Conservation (phyloP, 1,139 yeast species). For the Saccharomyces hybrid region DNA sequence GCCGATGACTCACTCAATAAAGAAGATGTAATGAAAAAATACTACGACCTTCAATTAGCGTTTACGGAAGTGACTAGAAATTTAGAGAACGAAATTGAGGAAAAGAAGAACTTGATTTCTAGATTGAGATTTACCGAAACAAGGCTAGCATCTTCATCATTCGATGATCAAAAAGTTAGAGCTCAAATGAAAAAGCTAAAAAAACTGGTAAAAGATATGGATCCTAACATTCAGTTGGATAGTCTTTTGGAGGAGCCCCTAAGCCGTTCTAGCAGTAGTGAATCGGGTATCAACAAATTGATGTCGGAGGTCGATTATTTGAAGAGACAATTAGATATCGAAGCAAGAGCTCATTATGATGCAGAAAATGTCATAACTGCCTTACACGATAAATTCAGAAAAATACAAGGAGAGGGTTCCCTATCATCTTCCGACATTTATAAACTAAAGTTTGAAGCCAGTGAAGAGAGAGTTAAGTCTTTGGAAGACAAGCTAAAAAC, state of each 20-base stretch:
- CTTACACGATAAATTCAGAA: constrained; percentile 26
- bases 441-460: constrained; percentile 36
- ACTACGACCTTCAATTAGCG: constrained; percentile 44
- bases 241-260: constrained; percentile 21
- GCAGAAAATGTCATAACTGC: constrained; percentile 29
- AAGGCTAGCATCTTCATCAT: constrained; percentile 45
- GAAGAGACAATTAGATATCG: constrained; percentile 33
- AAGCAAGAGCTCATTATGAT: constrained; percentile 31
- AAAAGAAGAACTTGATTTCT: constrained; percentile 46
- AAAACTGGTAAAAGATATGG: constrained; percentile 18
- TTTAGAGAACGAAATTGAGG: constrained; percentile 46
- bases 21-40: constrained; percentile 38
- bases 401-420: constrained; percentile 27
- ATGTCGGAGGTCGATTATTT: constrained; percentile 35
- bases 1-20: constrained; percentile 5
- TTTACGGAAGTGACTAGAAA: constrained; percentile 47
- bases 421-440: constrained; percentile 25
- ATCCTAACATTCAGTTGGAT: constrained; percentile 25
- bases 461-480: constrained; percentile 40
- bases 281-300: constrained; percentile 32
- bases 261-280: constrained; percentile 18
- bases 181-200: constrained; percentile 36
- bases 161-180: constrained; percentile 42
- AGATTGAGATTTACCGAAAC: constrained; percentile 53
- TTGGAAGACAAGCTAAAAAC: constrained; percentile 37